Percentiles rank a stretch among this genome's conserved stretches.
These are phyloP conservation scores for Xylaria longipes DNA, from an alignment of 495 filamentous ascomycete species.

Conservation along the genomic window DNA sequence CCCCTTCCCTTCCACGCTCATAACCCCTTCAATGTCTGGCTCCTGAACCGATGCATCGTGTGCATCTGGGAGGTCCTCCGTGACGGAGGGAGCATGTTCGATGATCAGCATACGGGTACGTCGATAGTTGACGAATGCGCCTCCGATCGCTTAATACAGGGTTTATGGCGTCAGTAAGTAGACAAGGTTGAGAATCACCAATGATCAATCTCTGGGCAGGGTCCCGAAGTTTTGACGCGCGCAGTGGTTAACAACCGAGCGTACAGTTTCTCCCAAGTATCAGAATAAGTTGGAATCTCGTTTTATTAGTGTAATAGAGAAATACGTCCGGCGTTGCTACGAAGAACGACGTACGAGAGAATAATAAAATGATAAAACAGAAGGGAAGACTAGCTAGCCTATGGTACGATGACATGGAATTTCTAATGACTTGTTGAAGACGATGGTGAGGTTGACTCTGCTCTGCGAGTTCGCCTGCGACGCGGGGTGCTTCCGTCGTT, in stretches of 20 bases:
- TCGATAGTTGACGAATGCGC: not conserved
- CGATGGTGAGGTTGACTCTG: constrained; percentile 1
- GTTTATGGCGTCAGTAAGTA: not conserved
- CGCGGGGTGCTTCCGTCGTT: not conserved
- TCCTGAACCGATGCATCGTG: constrained; percentile 4
- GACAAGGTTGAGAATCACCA: not conserved
- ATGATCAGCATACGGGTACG: constrained; percentile 26
- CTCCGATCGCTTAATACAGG: not conserved
- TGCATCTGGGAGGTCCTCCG: constrained; percentile 18
- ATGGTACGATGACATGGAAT: not conserved
- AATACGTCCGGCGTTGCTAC: not conserved
- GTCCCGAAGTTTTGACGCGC: not conserved
- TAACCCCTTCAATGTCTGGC: constrained; percentile 6
- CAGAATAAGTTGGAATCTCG: not conserved
- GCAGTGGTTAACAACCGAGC: not conserved
- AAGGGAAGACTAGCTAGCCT: not conserved
- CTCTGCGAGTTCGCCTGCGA: not conserved
- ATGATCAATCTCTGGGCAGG: not conserved
- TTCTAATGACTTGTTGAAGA: not conserved
- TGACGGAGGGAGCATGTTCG: constrained; percentile 25
- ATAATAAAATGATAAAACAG: not conserved
- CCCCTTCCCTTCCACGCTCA: constrained; percentile 29
- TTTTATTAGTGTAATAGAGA: not conserved
- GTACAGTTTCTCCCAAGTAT: not conserved
- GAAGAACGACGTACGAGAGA: not conserved